Evolutionary conservation across 1,139 yeast genomes (phyloP), one percentile per base, ranked within the genome.

Genomic region (Taiozyma sp.): DNA sequence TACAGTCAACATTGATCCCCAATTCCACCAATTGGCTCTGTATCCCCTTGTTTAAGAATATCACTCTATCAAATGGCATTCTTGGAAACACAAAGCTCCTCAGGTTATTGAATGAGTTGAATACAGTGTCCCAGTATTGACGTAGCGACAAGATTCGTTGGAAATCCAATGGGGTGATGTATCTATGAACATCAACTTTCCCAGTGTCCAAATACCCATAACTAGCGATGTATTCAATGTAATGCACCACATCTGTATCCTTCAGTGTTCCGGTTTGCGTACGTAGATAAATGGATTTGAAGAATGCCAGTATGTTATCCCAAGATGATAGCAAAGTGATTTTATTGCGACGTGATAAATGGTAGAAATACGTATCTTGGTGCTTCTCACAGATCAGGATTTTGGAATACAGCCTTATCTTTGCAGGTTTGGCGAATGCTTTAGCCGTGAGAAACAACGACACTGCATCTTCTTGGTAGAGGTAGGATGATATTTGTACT

Each of bases 341-440:
- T 16, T 54, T 58, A 9, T 51, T 48, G 14, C 38, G 16, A 9
- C 48, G 46, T 1, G 56, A 34, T 29, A 60, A 40, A 6, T 49
- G 41, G 32, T 51, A 46, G 51, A 51, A 60, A 45, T 51, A 59
- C 6, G 52, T 49, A 41, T 61, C 64, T 36, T 56, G 54, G 19
- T 48, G 50, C 48, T 60, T 60, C 44, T 61, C 65, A 51, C 64
- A 59, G 5, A 61, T 51, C 4, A 57, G 36, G 2, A 61, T 55
- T 22, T 43, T 51, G 23, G 53, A 49, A 48, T 60, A 61, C 3
- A 61, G 50, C 13, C 65, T 48, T n/a, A 47, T 36, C 28, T 55
- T 52, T 27, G 57, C 54, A 1, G 60, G 51, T 12, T 51, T 50
- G 1, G 12, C 40, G 39, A 61, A 60, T 7, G 47, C 32, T 13